Evolutionary conservation across 768 basidiomycete genomes (phyloP).

Genomic region (Leccinellum rugosiceps): DNA sequence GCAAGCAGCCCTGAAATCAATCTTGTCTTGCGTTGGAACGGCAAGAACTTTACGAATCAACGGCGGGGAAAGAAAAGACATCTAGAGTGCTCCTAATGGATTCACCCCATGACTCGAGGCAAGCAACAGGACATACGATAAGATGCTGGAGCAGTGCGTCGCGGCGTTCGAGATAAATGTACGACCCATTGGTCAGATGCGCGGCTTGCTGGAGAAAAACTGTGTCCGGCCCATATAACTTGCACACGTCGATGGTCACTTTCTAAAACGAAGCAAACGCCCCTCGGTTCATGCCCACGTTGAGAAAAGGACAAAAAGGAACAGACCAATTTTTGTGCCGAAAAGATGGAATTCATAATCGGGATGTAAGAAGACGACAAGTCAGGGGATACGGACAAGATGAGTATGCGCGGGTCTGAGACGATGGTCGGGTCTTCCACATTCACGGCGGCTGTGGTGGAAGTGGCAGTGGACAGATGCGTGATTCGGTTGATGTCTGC

Average conservation of each 20-base stretch:
- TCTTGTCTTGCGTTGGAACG: conserved; percentile 89
- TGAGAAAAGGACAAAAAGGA: background rate
- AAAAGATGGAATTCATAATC: conserved; percentile 99
- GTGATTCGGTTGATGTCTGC: conserved; percentile 65
- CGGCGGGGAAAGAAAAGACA: conserved; percentile 74
- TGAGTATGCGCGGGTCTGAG: conserved; percentile 57
- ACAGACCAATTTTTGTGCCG: conserved; percentile 92
- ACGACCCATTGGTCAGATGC: conserved; percentile 92
- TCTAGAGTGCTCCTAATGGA: conserved; percentile 44
- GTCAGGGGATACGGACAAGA: conserved; percentile 92
- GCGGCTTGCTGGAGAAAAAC: conserved; percentile 98
- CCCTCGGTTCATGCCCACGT: conserved; percentile 23
- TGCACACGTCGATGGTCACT: conserved; percentile 95
- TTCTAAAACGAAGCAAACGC: conserved; percentile 48
- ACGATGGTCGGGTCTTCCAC: conserved; percentile 32
- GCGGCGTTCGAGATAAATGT: conserved; percentile 77
- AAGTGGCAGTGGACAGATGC: conserved; percentile 26
- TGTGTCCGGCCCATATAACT: conserved; percentile 83
- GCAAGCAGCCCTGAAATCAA: conserved; percentile 96
- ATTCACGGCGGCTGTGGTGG: conserved; percentile 14
- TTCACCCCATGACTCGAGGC: conserved; percentile 2
- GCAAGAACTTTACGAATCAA: conserved; percentile 73
- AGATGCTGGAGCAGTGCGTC: conserved; percentile 92
- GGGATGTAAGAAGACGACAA: conserved; percentile 90
- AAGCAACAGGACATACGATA: conserved; percentile 46